phyloP scores from a whole-genome alignment of 176 grass and related monocot species.

The Hyparrhenia diplandra region DNA sequence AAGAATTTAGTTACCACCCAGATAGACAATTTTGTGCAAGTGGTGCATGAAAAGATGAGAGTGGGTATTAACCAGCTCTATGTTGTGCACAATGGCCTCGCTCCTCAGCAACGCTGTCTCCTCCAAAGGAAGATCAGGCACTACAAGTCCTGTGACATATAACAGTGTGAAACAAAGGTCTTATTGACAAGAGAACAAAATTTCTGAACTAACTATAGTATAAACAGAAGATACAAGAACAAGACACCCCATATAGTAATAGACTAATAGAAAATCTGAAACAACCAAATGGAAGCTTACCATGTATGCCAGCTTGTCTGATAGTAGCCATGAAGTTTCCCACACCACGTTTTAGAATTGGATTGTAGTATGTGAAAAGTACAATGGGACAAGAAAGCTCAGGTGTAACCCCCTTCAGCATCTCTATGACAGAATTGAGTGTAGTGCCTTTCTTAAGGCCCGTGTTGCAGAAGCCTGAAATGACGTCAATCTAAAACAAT shows the following conservation, averaged over 20 bases:
- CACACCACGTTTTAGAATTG: conserved; percentile 76
- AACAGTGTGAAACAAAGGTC: not conserved
- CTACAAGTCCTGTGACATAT: conserved; percentile 69
- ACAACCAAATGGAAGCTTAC: conserved; percentile 28
- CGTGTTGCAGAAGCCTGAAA: conserved; percentile 83
- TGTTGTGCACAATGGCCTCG: conserved; percentile 58
- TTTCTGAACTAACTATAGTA: not conserved
- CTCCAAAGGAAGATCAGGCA: conserved; percentile 95
- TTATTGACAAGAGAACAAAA: not conserved
- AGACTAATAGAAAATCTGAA: not conserved
- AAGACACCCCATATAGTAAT: not conserved
- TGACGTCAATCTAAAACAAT: not conserved
- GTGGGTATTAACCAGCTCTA: conserved; percentile 68
- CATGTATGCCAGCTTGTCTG: conserved; percentile 57
- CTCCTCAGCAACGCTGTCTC: conserved; percentile 64
- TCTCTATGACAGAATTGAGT: conserved; percentile 62
- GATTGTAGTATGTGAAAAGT: conserved; percentile 93
- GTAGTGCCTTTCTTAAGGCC: conserved; percentile 69
- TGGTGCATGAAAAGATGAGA: conserved; percentile 3
- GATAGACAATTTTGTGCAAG: not conserved
- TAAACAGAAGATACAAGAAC: not conserved
- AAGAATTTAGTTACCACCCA: not conserved
- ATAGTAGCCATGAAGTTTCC: conserved; percentile 67
- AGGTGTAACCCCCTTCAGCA: conserved; percentile 66
- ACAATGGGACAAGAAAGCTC: conserved; percentile 83